phyloP scores from a whole-genome alignment of 129 eudicot species.

The Lonicera japonica region DNA sequence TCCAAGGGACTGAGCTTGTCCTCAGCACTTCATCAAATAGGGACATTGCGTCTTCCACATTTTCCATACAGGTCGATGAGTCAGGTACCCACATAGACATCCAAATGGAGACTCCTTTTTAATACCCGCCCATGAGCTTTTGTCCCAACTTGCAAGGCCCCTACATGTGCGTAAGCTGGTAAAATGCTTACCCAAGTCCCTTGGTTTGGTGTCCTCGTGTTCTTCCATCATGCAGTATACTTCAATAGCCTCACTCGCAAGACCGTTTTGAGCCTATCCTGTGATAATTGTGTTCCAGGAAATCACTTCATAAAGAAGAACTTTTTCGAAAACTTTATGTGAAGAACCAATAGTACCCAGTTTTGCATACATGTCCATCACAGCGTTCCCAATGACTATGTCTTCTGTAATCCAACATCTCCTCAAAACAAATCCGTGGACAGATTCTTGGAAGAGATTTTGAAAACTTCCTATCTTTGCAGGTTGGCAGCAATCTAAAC shows the following conservation, averaged over 20 bases:
- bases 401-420: constrained; percentile 59
- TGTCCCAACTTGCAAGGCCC: constrained; percentile 71
- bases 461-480: constrained; percentile 23
- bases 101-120: constrained; percentile 40
- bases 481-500: constrained; percentile 39
- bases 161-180: constrained; percentile 86
- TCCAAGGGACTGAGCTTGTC: constrained; percentile 69
- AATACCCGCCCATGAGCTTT: constrained; percentile 48
- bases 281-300: constrained; percentile 89
- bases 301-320: constrained; percentile 50
- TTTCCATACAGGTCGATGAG: constrained; percentile 82
- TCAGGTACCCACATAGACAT: constrained; percentile 65
- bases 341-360: constrained; percentile 55
- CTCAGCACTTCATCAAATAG: constrained; percentile 52
- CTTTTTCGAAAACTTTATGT: constrained; percentile 35
- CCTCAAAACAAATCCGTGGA: constrained; percentile 57
- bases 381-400: constrained; percentile 54
- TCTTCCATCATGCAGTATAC: constrained; percentile 41
- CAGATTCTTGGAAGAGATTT: constrained; percentile 14
- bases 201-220: constrained; percentile 40
- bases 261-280: constrained; percentile 82
- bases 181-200: constrained; percentile 78
- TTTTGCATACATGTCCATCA: constrained; percentile 90
- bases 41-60: constrained; percentile 75
- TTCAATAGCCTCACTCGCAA: constrained; percentile 79